Base-by-base conservation (phyloP, 345 rosid genomes). In the Gossypium mustelinum region DNA sequence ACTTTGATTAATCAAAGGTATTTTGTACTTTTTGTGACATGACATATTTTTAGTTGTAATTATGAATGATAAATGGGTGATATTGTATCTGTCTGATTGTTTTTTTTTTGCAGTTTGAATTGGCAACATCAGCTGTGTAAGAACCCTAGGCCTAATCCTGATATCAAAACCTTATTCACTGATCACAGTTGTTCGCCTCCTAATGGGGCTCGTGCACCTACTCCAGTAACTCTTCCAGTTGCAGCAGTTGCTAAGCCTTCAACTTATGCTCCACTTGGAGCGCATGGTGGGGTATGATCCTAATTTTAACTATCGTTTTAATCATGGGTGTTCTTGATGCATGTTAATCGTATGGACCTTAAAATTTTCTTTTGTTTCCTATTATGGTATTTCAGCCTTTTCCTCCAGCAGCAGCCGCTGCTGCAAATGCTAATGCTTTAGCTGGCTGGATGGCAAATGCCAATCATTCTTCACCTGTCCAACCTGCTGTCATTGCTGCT, bases 101-200 rank as follows among this genome's bases (percentile, higher is more conserved):
- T 13, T 25, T 16, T n/a, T 16, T 34, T 66, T 27, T 73, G 65
- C 81, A 90, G 94, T 69, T 84, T 90, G 87, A 88, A 88, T 77
- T 90, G 94, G 94, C 94, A 90, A 80, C 94, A 90, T 78, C 90
- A 86, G 81, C 81, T 88, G 20, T 90, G 94, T 81, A 88, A 90
- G 80, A 86, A 85, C 60, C 92, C 90, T 2, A 88, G 92, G 88
- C 57, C 90, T 13, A 88, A 88, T 72, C 92, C 94, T 45, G 92
- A 90, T 74, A 90, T 90, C 72, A 86, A 86, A 80, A 90, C 94
- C 72, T 72, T 90, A 73, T 90, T 88, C 67, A 83, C 70, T 9
- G 90, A 90, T 76, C 94, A 90, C 72, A 41, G 81, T 41, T 90
- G 94, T 64, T 68, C 87, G 0, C 90, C 92, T 82, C 48, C 85